Evolutionary conservation across 176 grass and related monocot species (phyloP).

Genomic region (Cenchrus americanus): DNA sequence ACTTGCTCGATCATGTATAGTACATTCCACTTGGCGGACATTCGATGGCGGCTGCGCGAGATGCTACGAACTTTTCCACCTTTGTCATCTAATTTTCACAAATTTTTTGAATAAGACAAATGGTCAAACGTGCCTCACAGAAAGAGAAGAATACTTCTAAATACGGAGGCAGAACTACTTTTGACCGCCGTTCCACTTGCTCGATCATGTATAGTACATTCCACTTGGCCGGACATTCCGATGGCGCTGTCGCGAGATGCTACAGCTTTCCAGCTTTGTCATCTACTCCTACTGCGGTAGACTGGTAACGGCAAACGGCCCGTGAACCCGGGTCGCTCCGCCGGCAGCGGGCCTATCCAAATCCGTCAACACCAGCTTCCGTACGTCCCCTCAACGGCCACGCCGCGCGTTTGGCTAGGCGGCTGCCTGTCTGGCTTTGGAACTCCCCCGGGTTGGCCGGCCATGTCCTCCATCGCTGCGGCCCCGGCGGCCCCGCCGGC

Average conservation of each 20-base stretch:
- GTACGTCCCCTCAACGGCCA: neutral
- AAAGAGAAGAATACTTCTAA: too few species aligned
- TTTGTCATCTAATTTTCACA: too few species aligned
- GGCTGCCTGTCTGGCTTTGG: neutral
- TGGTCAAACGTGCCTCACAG: too few species aligned
- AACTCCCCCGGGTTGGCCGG: conserved; percentile 21
- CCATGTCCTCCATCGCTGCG: conserved; percentile 45
- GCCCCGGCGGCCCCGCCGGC: neutral
- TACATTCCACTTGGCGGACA: too few species aligned
- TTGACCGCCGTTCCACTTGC: neutral
- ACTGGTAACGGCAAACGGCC: neutral
- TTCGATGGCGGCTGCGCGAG: too few species aligned
- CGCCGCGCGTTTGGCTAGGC: neutral
- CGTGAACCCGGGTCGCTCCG: conserved; percentile 4
- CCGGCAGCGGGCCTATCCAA: conserved; percentile 38
- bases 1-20: too few species aligned
- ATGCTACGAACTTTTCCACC: too few species aligned
- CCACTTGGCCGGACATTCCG: neutral
- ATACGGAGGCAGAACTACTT: too few species aligned
- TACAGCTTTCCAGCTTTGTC: conserved; percentile 21
- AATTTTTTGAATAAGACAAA: too few species aligned
- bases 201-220: too few species aligned
- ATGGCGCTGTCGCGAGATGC: conserved; percentile 32
- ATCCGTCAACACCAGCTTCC: neutral
- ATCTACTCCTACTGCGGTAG: conserved; percentile 10